Evolutionary conservation across 2,329 filamentous ascomycete genomes (phyloP).

Genomic region (Fusarium odoratissimum): DNA sequence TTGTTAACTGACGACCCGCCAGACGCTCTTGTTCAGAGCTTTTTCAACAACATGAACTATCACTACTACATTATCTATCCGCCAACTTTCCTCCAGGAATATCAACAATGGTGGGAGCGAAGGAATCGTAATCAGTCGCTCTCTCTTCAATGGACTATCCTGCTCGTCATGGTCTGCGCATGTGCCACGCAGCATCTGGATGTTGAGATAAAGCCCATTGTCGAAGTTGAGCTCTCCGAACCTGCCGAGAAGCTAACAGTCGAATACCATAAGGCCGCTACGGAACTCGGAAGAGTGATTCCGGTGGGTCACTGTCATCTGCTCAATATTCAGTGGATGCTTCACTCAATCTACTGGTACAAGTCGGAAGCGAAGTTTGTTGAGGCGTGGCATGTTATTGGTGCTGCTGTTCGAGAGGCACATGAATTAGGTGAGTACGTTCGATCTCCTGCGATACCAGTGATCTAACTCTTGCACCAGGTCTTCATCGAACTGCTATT

Average conservation of each 20-base stretch:
- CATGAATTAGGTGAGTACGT: conserved; percentile 46
- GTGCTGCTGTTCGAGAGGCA: conserved; percentile 49
- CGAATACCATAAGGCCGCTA: conserved; percentile 48
- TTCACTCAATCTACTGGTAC: conserved; percentile 53
- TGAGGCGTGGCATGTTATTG: conserved; percentile 52
- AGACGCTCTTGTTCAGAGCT: conserved; percentile 53
- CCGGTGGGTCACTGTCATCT: conserved; percentile 49
- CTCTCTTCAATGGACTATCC: conserved; percentile 51
- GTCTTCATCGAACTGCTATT: conserved; percentile 45
- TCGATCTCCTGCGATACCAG: too few species aligned
- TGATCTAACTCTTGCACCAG: conserved; percentile 26
- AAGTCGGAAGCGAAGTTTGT: conserved; percentile 50
- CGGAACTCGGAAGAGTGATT: conserved; percentile 49
- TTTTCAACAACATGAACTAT: conserved; percentile 51
- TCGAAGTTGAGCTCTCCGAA: conserved; percentile 47
- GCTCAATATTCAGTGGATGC: conserved; percentile 49
- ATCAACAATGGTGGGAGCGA: conserved; percentile 50
- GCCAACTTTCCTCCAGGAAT: conserved; percentile 49
- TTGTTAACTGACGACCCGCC: neutral
- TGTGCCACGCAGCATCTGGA: conserved; percentile 51
- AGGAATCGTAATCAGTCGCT: conserved; percentile 44
- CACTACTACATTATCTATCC: conserved; percentile 55
- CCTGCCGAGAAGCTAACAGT: conserved; percentile 43
- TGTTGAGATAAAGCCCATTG: conserved; percentile 43
- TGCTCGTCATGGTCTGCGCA: conserved; percentile 53